Evolutionary conservation across 495 filamentous ascomycete species (phyloP).

Genomic region (Penicillium tannophilum): DNA sequence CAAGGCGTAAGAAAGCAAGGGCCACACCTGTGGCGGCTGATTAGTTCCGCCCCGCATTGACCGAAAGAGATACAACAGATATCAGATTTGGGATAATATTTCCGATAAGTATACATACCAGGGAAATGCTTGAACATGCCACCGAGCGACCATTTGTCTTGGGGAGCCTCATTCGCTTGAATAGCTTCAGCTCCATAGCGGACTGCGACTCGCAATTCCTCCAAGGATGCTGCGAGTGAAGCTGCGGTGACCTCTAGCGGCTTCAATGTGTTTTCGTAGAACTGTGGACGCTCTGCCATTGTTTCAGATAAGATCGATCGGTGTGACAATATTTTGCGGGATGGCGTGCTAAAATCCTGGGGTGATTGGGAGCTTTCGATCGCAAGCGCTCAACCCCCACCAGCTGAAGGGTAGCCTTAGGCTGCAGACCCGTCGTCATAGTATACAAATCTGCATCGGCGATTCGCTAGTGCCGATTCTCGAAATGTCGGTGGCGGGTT

Average conservation of each 20-base stretch:
- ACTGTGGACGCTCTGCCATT: slow-evolving; percentile 34
- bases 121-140: slow-evolving; percentile 35
- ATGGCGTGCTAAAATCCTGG: slow-evolving; percentile 21
- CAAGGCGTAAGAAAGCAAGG: slow-evolving; percentile 42
- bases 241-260: slow-evolving; percentile 18
- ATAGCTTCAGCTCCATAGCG: slow-evolving; percentile 31
- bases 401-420: neutral
- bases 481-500: slow-evolving; percentile 15
- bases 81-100: neutral
- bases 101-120: slow-evolving; percentile 24
- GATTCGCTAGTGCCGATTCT: neutral
- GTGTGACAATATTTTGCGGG: slow-evolving; percentile 1
- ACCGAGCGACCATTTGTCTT: slow-evolving; percentile 25
- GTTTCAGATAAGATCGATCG: slow-evolving; percentile 5
- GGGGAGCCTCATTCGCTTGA: slow-evolving; percentile 24
- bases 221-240: slow-evolving; percentile 21
- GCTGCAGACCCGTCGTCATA: neutral
- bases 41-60: slow-evolving; percentile 10
- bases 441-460: neutral
- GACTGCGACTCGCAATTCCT: slow-evolving; percentile 34
- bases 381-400: neutral
- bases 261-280: slow-evolving; percentile 27
- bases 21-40: slow-evolving; percentile 31
- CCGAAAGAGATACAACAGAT: neutral
- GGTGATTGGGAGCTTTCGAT: slow-evolving; percentile 3